phyloP scores from a whole-genome alignment of 495 filamentous ascomycete species.

The Platismatia glauca region DNA sequence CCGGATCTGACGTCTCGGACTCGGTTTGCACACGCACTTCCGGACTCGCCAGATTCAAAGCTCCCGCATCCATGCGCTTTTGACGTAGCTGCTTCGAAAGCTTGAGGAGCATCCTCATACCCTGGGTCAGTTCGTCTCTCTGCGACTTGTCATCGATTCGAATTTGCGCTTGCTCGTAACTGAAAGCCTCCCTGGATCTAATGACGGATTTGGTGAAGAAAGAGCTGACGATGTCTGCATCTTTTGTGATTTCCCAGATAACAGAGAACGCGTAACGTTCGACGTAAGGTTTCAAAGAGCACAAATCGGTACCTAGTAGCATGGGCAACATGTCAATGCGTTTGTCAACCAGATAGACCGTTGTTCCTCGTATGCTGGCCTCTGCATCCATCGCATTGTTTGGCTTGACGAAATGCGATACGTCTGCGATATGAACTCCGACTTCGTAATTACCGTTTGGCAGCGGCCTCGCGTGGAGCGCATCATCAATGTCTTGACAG shows the following conservation, averaged over 20 bases:
- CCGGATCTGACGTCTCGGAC: constrained; percentile 88
- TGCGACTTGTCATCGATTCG: constrained; percentile 82
- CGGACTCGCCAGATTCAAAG: constrained; percentile 86
- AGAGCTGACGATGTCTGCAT: constrained; percentile 73
- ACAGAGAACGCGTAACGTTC: constrained; percentile 96
- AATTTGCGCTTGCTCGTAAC: constrained; percentile 90
- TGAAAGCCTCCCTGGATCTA: constrained; percentile 94
- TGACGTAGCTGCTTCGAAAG: constrained; percentile 91
- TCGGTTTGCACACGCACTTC: constrained; percentile 92
- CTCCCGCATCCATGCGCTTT: constrained; percentile 92
- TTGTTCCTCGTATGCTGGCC: constrained; percentile 86
- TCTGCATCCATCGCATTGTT: constrained; percentile 95
- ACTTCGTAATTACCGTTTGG: constrained; percentile 95
- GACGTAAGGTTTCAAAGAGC: constrained; percentile 93
- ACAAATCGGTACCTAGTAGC: constrained; percentile 90
- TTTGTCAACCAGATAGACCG: constrained; percentile 96
- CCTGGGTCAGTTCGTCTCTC: constrained; percentile 77
- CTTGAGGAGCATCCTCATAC: constrained; percentile 78
- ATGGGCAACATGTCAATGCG: constrained; percentile 98
- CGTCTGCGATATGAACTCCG: constrained; percentile 97
- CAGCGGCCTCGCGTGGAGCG: constrained; percentile 73
- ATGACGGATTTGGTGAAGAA: constrained; percentile 96
- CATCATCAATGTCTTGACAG: constrained; percentile 97
- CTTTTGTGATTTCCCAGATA: constrained; percentile 80
- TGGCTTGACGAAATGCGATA: constrained; percentile 96